A percentile compares a stretch with the other conserved stretches of the same genome.
These are phyloP conservation scores for Amorphotheca resinae DNA, from an alignment of 495 filamentous ascomycete genomes.

Conservation along the genomic window DNA sequence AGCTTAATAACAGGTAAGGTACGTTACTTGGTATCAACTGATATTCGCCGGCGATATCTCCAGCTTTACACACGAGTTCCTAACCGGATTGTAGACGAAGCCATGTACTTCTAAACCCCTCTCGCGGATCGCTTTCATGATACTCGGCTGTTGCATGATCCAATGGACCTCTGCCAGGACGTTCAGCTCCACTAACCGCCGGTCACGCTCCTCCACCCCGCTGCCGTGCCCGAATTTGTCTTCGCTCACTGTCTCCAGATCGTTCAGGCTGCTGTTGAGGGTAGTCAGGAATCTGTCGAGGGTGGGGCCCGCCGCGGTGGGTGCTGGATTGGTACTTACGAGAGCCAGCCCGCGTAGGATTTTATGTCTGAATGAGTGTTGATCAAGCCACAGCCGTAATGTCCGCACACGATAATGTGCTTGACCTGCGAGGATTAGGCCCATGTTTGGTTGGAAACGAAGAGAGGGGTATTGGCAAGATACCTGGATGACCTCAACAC, in stretches of 20 bases:
- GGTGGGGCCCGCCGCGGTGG: no score
- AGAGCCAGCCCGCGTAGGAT: not conserved
- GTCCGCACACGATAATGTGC: conserved; percentile 33
- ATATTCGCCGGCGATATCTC: no score
- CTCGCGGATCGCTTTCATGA: conserved; percentile 37
- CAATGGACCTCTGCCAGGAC: conserved; percentile 37
- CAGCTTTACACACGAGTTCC: conserved; percentile 34
- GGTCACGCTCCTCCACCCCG: conserved; percentile 9
- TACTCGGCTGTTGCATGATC: conserved; percentile 33
- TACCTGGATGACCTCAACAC: conserved; percentile 26
- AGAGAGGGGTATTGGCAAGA: conserved; percentile 11
- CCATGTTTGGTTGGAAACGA: not conserved
- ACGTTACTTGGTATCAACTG: no score
- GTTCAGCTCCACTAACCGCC: conserved; percentile 37
- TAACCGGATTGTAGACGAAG: conserved; percentile 41
- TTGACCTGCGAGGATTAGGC: conserved; percentile 21
- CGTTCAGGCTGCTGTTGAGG: conserved; percentile 9
- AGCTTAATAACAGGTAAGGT: no score
- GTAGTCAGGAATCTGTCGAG: not conserved
- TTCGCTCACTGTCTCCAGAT: conserved; percentile 1
- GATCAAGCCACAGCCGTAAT: conserved; percentile 32
- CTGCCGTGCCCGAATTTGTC: not conserved
- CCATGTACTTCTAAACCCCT: conserved; percentile 43
- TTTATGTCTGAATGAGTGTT: conserved; percentile 1
- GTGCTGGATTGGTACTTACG: not conserved